Conservation (phyloP, 331 rosid genomes). For the Quercus phellos region DNA sequence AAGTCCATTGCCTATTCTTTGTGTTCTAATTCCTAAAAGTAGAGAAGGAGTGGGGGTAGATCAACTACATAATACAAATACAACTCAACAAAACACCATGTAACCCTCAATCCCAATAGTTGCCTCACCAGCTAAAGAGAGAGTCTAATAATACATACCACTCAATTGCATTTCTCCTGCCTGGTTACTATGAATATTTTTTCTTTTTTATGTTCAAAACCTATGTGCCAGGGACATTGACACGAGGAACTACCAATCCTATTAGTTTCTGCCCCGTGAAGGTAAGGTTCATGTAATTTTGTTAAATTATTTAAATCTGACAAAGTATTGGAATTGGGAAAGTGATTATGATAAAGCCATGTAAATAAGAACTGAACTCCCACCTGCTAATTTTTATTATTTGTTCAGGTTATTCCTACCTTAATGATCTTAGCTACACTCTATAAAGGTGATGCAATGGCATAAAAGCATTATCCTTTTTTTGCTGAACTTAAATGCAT, state of each 20-base stretch:
- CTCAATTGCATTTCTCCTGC: too few relatives aligned
- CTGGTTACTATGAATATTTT: too few relatives aligned
- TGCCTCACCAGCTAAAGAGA: background rate
- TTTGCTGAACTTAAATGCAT: background rate
- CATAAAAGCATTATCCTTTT: background rate
- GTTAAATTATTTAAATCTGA: background rate
- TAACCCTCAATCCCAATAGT: background rate
- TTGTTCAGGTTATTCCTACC: background rate
- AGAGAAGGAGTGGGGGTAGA: background rate
- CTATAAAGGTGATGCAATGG: background rate
- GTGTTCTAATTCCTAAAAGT: background rate
- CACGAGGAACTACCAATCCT: background rate
- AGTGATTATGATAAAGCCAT: background rate
- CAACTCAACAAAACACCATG: background rate
- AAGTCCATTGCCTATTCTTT: background rate
- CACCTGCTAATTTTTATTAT: background rate
- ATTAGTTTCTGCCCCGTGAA: background rate
- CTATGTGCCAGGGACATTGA: background rate
- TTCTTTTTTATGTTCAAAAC: background rate
- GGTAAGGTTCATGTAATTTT: background rate
- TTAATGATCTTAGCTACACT: background rate
- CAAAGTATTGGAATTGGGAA: background rate
- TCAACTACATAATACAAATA: background rate
- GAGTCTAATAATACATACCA: background rate
- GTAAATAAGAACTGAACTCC: background rate